phyloP scores from a whole-genome alignment of 1,284 basidiomycete species.

The Sporisorium iseilematis-ciliati region DNA sequence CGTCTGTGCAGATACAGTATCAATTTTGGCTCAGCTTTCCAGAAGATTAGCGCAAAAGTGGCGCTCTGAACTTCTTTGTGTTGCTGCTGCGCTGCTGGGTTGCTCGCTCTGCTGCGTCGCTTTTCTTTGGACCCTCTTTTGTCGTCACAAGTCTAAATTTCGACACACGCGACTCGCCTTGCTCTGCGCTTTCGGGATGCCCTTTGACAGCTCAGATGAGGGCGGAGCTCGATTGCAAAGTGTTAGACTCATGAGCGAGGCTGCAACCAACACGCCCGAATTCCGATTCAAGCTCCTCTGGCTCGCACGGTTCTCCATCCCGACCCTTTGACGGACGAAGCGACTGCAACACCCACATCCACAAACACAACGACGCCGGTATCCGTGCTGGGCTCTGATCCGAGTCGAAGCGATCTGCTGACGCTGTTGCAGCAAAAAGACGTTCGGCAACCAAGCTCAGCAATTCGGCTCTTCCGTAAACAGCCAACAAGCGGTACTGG shows the following conservation, averaged over 20 bases:
- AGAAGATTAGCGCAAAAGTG: too few species aligned
- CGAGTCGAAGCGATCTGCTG: too few species aligned
- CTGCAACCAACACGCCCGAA: slow-evolving; percentile 1
- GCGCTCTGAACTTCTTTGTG: too few species aligned
- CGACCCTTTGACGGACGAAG: background rate
- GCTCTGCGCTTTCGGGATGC: too few species aligned
- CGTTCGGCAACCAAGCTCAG: background rate
- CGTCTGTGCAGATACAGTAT: background rate
- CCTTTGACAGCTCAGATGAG: slow-evolving; percentile 1
- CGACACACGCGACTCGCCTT: too few species aligned
- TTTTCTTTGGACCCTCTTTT: too few species aligned
- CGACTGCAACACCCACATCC: background rate
- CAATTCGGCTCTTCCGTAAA: background rate
- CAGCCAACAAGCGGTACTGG: background rate
- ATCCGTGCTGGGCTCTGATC: too few species aligned
- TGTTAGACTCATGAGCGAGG: slow-evolving; percentile 1
- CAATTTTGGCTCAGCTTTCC: background rate
- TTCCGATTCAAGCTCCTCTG: background rate
- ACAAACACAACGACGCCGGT: background rate
- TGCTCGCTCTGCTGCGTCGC: too few species aligned
- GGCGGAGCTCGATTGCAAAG: background rate
- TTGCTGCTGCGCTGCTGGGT: too few species aligned
- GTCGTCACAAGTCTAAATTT: too few species aligned
- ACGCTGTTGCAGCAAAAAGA: background rate
- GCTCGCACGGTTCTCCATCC: slow-evolving; percentile 26